These are phyloP conservation scores for Colletotrichum simmondsii DNA, from an alignment of 2,329 filamentous ascomycete species.

Conservation along the genomic window DNA sequence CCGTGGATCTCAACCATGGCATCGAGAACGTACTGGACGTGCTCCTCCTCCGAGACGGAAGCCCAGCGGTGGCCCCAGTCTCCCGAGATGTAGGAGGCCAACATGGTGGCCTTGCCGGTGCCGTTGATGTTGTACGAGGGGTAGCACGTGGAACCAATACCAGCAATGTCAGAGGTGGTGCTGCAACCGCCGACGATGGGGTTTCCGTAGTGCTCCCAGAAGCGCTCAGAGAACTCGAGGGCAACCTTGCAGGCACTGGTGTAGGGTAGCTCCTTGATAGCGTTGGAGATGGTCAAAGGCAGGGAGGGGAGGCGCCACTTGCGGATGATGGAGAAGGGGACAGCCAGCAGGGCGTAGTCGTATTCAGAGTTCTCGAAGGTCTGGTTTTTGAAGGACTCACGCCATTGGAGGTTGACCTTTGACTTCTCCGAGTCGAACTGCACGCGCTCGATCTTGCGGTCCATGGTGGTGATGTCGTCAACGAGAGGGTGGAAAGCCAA, in stretches of 20 bases:
- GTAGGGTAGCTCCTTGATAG: constrained; percentile 60
- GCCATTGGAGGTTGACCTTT: constrained; percentile 70
- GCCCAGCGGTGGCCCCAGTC: constrained; percentile 46
- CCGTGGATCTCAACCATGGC: constrained; percentile 78
- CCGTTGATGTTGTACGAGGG: constrained; percentile 74
- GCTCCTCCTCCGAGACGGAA: constrained; percentile 62
- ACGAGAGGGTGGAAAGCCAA: constrained; percentile 72
- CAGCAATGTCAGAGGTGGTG: constrained; percentile 65
- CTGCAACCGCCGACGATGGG: constrained; percentile 74
- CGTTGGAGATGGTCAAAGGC: constrained; percentile 54
- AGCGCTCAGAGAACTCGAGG: constrained; percentile 74
- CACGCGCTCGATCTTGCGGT: constrained; percentile 67
- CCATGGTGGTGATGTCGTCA: constrained; percentile 64
- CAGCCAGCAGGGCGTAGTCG: constrained; percentile 75
- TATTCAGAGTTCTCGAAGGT: constrained; percentile 61
- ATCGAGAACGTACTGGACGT: constrained; percentile 71
- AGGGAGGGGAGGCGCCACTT: constrained; percentile 67
- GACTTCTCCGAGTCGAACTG: constrained; percentile 59
- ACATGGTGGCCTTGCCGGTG: constrained; percentile 69
- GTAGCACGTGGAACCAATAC: constrained; percentile 73
- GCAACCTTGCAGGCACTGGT: constrained; percentile 66
- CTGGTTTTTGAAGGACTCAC: constrained; percentile 51
- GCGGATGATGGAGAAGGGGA: constrained; percentile 72
- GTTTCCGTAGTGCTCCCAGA: constrained; percentile 62
- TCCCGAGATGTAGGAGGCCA: constrained; percentile 67